A percentile compares a stretch with the other conserved stretches of the same genome.
Conservation (phyloP, 1,139 yeast genomes). For the Yamadazyma diddensiae region DNA sequence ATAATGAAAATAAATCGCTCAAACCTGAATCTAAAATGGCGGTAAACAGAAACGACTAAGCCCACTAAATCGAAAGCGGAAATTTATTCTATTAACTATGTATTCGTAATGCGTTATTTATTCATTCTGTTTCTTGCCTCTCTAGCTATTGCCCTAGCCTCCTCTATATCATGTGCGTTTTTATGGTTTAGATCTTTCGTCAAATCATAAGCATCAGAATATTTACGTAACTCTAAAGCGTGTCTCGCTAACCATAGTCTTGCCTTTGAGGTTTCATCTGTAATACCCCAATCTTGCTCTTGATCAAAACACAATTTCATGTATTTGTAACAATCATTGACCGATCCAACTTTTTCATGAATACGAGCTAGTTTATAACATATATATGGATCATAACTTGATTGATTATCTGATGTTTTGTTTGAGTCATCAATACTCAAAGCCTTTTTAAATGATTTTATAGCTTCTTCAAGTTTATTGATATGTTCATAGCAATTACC, state of each 20-base stretch:
- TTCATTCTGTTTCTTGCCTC: slow-evolving; percentile 55
- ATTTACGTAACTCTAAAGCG: slow-evolving; percentile 57
- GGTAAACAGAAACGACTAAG: too few relatives aligned
- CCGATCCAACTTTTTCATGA: slow-evolving; percentile 55
- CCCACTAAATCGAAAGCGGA: too few relatives aligned
- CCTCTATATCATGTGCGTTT: slow-evolving; percentile 82
- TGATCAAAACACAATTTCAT: slow-evolving; percentile 75
- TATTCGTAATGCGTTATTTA: slow-evolving; percentile 8
- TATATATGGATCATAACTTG: slow-evolving; percentile 45
- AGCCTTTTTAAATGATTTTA: slow-evolving; percentile 58
- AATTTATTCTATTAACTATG: background rate
- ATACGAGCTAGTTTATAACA: slow-evolving; percentile 68
- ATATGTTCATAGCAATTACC: slow-evolving; percentile 88
- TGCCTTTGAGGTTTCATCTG: slow-evolving; percentile 80
- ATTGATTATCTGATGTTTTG: slow-evolving; percentile 9
- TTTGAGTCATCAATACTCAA: slow-evolving; percentile 42
- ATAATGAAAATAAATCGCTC: too few relatives aligned
- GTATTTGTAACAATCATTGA: slow-evolving; percentile 53
- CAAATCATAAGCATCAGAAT: slow-evolving; percentile 67
- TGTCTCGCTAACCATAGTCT: slow-evolving; percentile 82
- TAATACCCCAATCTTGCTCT: slow-evolving; percentile 63
- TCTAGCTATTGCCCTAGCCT: slow-evolving; percentile 79
- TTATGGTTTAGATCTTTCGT: slow-evolving; percentile 77
- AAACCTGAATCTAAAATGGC: too few relatives aligned
- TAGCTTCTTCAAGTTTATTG: slow-evolving; percentile 63